Evolutionary conservation across 2,329 filamentous ascomycete genomes (phyloP), one percentile per base, ranked within the genome.

Genomic region (Seiridium unicorne): DNA sequence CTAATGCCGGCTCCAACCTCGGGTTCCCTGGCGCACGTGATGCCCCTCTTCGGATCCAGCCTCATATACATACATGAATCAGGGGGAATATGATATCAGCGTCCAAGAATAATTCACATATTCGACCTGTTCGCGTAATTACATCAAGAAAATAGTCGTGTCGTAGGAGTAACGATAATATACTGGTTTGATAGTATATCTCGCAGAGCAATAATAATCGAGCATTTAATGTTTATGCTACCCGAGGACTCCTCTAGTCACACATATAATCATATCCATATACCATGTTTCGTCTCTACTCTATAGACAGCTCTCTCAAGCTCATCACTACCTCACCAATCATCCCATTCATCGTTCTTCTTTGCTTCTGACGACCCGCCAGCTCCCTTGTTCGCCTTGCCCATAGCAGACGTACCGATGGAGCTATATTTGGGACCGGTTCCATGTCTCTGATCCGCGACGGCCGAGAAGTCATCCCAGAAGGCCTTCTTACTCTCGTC

Each of bases 401-500:
- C 81, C 82, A 87, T 86, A 26, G 84, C 84, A 60, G 82, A 79
- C 26, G 84, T 87, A 38, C 84, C 84, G 62, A 87, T 84, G 2
- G 84, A 77, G 67, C 77, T 84, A 60, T 76, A 70, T 65, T 72
- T 72, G 38, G 68, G 75, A 48, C 70, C 72, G 10, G 70, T 71
- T 47, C 65, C 72, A 60, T 77, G 75, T 61, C 77, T 75, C 68
- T 84, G 80, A 76, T 89, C 84, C 0, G 87, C 89, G 34, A 89
- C 74, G 35, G 84, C 86, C 0, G 92, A 89, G 75, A 98, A 97
- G 66, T 90, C 89, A 72, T 97, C 93, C 93, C 93, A 97, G 76
- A 97, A 97, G 66, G 91, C 89, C 72, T 89, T 89, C 75, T 89
- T 90, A 84, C 74, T 89, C 82, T 80, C 81, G 69, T 88, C 81